These are phyloP conservation scores for Fusarium falciforme DNA, from an alignment of 2,329 filamentous ascomycete genomes.

Conservation along the genomic window DNA sequence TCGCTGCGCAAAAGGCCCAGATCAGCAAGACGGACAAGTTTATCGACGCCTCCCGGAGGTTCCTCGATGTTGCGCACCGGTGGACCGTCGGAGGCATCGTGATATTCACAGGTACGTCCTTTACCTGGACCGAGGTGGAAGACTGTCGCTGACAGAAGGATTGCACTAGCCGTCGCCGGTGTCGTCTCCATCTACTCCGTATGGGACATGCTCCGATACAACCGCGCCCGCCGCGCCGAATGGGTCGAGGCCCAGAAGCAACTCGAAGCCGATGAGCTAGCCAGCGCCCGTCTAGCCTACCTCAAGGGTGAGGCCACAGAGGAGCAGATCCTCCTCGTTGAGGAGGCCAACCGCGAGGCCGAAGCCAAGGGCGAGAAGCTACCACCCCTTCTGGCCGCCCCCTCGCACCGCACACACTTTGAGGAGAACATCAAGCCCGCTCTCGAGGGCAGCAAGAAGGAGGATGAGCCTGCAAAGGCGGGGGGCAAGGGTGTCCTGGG, in stretches of 20 bases:
- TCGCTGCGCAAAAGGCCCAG: slow-evolving; percentile 71
- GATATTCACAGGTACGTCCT: slow-evolving; percentile 65
- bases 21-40: slow-evolving; percentile 64
- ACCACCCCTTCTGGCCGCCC: slow-evolving; percentile 62
- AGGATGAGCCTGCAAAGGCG: slow-evolving; percentile 33
- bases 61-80: slow-evolving; percentile 68
- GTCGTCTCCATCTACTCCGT: slow-evolving; percentile 69
- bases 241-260: slow-evolving; percentile 67
- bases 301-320: slow-evolving; percentile 68
- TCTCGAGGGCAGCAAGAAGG: slow-evolving; percentile 38
- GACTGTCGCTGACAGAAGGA: slow-evolving; percentile 11
- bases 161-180: slow-evolving; percentile 60
- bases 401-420: slow-evolving; percentile 53
- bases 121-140: neutral
- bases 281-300: slow-evolving; percentile 69
- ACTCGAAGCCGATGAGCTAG: slow-evolving; percentile 65
- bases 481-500: slow-evolving; percentile 53
- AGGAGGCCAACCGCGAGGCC: slow-evolving; percentile 65
- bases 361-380: slow-evolving; percentile 58
- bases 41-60: slow-evolving; percentile 59
- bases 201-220: slow-evolving; percentile 71
- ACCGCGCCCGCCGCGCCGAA: slow-evolving; percentile 69
- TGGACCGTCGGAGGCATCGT: slow-evolving; percentile 66
- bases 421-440: slow-evolving; percentile 50
- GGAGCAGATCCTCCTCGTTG: slow-evolving; percentile 67